Evolutionary conservation across 176 grass and related monocot species (phyloP).

Genomic region (Elymus sibiricus): DNA sequence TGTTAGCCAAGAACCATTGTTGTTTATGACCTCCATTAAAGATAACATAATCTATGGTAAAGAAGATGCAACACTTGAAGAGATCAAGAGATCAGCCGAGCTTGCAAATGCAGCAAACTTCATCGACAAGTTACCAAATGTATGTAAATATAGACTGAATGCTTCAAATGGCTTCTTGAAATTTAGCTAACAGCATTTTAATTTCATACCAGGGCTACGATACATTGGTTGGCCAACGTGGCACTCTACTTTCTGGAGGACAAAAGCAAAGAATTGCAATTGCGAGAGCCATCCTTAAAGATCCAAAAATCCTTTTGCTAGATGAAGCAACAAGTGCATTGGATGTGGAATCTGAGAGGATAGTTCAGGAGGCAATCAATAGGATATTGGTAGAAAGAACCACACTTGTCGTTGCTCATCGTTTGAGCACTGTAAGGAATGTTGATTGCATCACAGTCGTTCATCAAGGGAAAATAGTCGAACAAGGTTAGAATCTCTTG

Average conservation of each 20-base stretch:
- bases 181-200: constrained; percentile 11
- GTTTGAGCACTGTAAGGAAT: constrained; percentile 78
- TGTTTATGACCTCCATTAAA: constrained; percentile 57
- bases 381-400: constrained; percentile 72
- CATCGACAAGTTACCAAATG: constrained; percentile 60
- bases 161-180: neutral
- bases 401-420: constrained; percentile 75
- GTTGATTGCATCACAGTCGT: constrained; percentile 72
- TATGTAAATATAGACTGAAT: constrained; percentile 14
- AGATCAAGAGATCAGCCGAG: constrained; percentile 56
- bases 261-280: constrained; percentile 93
- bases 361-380: constrained; percentile 80
- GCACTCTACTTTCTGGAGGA: constrained; percentile 79
- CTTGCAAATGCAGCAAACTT: constrained; percentile 71
- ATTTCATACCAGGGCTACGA: constrained; percentile 61
- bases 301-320: constrained; percentile 77
- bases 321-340: constrained; percentile 94
- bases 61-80: constrained; percentile 41
- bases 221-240: constrained; percentile 80
- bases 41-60: constrained; percentile 68
- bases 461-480: constrained; percentile 67
- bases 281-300: constrained; percentile 84
- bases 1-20: constrained; percentile 61
- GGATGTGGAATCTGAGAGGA: constrained; percentile 80
- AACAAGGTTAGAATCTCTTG: constrained; percentile 58